phyloP scores from a whole-genome alignment of 108 stramenopile genomes.

The Fragilariopsis cylindrus region DNA sequence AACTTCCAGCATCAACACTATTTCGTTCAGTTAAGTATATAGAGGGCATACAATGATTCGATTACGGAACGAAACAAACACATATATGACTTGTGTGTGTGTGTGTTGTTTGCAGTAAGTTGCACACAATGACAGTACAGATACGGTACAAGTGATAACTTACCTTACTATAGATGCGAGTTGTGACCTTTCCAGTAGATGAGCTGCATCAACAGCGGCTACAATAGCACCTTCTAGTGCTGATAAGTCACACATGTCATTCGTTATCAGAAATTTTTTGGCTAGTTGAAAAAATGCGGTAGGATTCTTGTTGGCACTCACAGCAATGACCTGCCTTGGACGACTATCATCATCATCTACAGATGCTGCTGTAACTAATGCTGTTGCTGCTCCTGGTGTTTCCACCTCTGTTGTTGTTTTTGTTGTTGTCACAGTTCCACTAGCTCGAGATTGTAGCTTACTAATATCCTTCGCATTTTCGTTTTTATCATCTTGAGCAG shows the following conservation, averaged over 20 bases:
- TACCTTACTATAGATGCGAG: constrained; percentile 78
- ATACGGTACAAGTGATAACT: constrained; percentile 2
- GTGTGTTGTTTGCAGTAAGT: too few species aligned
- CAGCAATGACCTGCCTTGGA: constrained; percentile 76
- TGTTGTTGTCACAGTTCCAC: not conserved
- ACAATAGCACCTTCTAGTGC: constrained; percentile 87
- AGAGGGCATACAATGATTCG: too few species aligned
- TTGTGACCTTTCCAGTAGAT: constrained; percentile 79
- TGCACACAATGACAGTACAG: too few species aligned
- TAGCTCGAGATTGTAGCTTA: too few species aligned
- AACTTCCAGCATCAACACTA: too few species aligned
- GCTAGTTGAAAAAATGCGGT: constrained; percentile 84
- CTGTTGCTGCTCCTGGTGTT: constrained; percentile 17
- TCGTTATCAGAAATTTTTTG: constrained; percentile 79
- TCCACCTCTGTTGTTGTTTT: not conserved
- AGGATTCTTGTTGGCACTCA: constrained; percentile 81
- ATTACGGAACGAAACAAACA: too few species aligned
- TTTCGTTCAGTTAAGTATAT: too few species aligned
- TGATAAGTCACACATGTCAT: constrained; percentile 80
- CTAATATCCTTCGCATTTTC: too few species aligned
- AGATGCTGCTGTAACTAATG: not conserved
- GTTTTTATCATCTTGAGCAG: too few species aligned
- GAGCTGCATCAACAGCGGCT: constrained; percentile 83
- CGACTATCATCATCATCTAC: not conserved
- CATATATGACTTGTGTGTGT: too few species aligned